These are phyloP conservation scores for Didymella glomerata DNA, from an alignment of 2,329 filamentous ascomycete genomes.

Conservation along the genomic window DNA sequence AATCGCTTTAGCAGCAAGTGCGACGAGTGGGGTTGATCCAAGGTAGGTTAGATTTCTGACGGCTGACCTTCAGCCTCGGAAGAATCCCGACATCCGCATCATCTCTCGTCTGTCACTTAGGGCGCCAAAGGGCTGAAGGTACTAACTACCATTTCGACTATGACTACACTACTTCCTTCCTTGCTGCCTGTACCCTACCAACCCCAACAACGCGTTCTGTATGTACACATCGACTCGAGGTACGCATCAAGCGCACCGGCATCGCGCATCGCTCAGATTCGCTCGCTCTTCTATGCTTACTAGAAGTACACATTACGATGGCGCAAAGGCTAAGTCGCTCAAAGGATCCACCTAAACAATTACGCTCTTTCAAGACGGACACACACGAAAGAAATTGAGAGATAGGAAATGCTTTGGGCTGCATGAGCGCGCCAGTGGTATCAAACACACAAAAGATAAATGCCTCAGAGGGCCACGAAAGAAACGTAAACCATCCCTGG, in stretches of 20 bases:
- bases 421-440: slow-evolving; percentile 25
- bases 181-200: not conserved
- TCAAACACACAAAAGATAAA: slow-evolving; percentile 24
- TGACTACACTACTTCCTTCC: slow-evolving; percentile 9
- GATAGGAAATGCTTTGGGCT: slow-evolving; percentile 24
- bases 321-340: slow-evolving; percentile 8
- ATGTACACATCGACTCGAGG: slow-evolving; percentile 10
- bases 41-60: not conserved
- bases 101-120: not conserved
- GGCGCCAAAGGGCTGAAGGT: slow-evolving; percentile 3
- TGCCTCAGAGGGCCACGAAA: slow-evolving; percentile 7
- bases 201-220: slow-evolving; percentile 1
- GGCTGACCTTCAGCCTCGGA: not conserved
- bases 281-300: slow-evolving; percentile 12
- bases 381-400: slow-evolving; percentile 19
- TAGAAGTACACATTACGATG: slow-evolving; percentile 26
- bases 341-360: slow-evolving; percentile 13
- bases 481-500: slow-evolving; percentile 7
- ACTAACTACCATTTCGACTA: slow-evolving; percentile 9
- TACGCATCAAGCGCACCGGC: slow-evolving; percentile 16
- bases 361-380: slow-evolving; percentile 16
- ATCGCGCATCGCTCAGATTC: slow-evolving; percentile 1
- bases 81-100: not conserved
- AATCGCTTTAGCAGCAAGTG: not conserved
- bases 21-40: slow-evolving; percentile 1